phyloP scores from a whole-genome alignment of 2,329 filamentous ascomycete genomes.

The Trichoderma guizhouense region DNA sequence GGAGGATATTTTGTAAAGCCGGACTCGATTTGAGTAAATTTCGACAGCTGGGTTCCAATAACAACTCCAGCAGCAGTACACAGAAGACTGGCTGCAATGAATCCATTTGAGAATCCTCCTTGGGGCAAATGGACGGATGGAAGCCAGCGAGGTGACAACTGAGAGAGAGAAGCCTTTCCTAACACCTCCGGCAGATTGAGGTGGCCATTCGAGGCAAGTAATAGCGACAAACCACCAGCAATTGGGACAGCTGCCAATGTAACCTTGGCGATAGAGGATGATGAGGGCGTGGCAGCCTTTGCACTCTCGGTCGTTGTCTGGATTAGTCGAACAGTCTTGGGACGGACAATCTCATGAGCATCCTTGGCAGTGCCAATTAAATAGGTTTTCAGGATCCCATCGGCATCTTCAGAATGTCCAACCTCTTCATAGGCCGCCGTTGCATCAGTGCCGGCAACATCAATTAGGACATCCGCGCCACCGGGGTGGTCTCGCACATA shows the following conservation, averaged over 20 bases:
- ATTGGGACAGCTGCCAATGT: not conserved
- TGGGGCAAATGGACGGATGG: not conserved
- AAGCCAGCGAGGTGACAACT: not conserved
- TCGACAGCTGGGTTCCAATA: not conserved
- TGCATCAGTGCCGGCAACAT: constrained; percentile 74
- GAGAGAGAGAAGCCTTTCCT: not conserved
- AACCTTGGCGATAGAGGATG: not conserved
- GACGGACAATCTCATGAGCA: constrained; percentile 19
- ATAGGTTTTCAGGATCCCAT: constrained; percentile 40
- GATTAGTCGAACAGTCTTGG: constrained; percentile 13
- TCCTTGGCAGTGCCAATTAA: constrained; percentile 38
- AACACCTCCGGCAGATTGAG: not conserved
- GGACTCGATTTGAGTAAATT: not conserved
- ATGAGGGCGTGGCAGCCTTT: not conserved
- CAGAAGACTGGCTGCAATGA: not conserved
- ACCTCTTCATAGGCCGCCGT: constrained; percentile 81
- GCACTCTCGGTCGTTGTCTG: not conserved
- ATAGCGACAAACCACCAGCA: not conserved
- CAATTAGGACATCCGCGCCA: constrained; percentile 73
- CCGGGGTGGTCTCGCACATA: constrained; percentile 63
- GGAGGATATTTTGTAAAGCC: constrained; percentile 4
- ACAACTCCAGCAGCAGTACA: not conserved
- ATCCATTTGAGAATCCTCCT: not conserved
- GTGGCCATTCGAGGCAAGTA: not conserved
- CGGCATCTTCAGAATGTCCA: constrained; percentile 67